Conservation (phyloP, 2,329 filamentous ascomycete species). For the Ophiostoma quercus region DNA sequence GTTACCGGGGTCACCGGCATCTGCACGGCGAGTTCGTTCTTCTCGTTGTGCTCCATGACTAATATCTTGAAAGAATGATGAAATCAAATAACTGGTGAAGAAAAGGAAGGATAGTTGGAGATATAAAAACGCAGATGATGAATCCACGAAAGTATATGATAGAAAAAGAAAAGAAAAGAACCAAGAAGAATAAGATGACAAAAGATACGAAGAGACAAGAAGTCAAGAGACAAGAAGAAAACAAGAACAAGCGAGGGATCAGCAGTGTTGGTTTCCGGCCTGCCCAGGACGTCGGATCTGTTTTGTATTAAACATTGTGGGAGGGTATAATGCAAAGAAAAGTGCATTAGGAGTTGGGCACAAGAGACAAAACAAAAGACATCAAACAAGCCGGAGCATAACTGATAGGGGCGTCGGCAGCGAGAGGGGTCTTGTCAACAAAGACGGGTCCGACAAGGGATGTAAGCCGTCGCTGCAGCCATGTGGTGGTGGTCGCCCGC, state of each 20-base stretch:
- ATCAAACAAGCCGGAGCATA: background rate
- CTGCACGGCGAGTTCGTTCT: background rate
- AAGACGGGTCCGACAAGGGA: conserved; percentile 2
- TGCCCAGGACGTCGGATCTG: background rate
- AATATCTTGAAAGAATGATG: background rate
- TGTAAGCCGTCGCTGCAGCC: background rate
- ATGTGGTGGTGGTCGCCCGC: conserved; percentile 4
- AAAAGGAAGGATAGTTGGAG: background rate
- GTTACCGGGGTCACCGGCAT: background rate
- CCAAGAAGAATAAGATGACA: background rate
- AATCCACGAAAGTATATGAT: background rate
- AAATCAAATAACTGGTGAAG: background rate
- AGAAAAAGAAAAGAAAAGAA: background rate
- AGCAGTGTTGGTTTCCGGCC: background rate
- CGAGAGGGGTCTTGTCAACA: background rate
- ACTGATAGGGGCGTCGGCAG: background rate
- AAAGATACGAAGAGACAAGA: too few species aligned
- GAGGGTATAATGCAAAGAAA: background rate
- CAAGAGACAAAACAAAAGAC: background rate
- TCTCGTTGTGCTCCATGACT: background rate
- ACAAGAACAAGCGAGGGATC: background rate
- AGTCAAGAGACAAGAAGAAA: too few species aligned
- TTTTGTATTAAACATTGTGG: background rate
- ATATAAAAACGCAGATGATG: background rate
- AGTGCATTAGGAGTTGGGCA: background rate